These are phyloP conservation scores for Eimeria tenella DNA, from an alignment of 169 alveolate species.

Conservation along the genomic window DNA sequence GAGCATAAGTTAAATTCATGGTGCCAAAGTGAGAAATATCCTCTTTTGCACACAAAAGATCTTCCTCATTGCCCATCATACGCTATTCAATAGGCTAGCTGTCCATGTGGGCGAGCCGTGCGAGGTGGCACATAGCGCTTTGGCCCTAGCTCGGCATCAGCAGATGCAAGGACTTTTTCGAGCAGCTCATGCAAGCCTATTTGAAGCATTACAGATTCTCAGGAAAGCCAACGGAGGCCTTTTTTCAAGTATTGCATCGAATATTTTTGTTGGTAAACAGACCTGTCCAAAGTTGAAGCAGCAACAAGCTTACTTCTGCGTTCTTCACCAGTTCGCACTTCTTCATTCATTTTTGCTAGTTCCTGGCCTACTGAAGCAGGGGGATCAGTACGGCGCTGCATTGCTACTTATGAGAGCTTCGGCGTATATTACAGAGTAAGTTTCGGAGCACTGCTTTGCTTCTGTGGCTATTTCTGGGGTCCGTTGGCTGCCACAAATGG, in stretches of 20 bases:
- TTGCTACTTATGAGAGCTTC: slow-evolving; percentile 37
- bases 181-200: not conserved
- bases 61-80: too few relatives aligned
- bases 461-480: not conserved
- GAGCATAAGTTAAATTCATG: too few relatives aligned
- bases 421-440: slow-evolving; percentile 46
- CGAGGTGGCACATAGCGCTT: not conserved
- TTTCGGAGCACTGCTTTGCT: not conserved
- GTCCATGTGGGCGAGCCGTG: slow-evolving; percentile 11
- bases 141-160: slow-evolving; percentile 20
- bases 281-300: not conserved
- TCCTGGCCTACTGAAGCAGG: slow-evolving; percentile 20
- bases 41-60: too few relatives aligned
- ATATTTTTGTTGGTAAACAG: not conserved
- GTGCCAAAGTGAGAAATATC: too few relatives aligned
- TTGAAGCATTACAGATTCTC: slow-evolving; percentile 5
- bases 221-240: not conserved
- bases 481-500: too few relatives aligned
- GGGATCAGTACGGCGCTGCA: slow-evolving; percentile 47
- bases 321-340: slow-evolving; percentile 16
- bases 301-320: not conserved
- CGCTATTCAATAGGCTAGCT: not conserved
- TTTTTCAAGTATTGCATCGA: not conserved
- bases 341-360: slow-evolving; percentile 63
- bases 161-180: not conserved